A percentile compares a stretch with the other conserved stretches of the same genome.
phyloP scores from a whole-genome alignment of 176 grass and related monocot genomes.

The Chloris gayana region DNA sequence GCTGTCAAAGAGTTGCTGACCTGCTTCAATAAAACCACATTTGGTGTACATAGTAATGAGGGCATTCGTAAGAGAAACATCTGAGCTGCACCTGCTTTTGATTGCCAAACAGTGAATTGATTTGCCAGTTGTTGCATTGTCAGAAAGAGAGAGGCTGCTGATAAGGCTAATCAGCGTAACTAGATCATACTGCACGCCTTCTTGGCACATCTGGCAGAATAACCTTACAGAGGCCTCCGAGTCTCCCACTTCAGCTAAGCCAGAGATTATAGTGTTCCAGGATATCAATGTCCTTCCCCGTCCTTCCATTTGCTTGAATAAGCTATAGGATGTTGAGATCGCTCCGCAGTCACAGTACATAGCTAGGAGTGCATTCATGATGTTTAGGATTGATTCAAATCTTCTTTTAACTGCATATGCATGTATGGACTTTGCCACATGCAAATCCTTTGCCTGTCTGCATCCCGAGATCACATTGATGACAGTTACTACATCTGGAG shows the following conservation, averaged over 20 bases:
- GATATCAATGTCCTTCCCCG: slow-evolving; percentile 41
- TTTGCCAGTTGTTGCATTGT: slow-evolving; percentile 18
- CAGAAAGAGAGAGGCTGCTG: slow-evolving; percentile 34
- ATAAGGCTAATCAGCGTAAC: slow-evolving; percentile 65
- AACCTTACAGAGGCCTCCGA: slow-evolving; percentile 40
- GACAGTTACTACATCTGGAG: slow-evolving; percentile 51
- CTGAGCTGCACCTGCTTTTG: slow-evolving; percentile 60
- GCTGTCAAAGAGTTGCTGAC: slow-evolving; percentile 48
- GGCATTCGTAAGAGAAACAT: slow-evolving; percentile 68
- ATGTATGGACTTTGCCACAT: slow-evolving; percentile 56
- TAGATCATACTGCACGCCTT: slow-evolving; percentile 51
- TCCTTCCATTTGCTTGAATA: slow-evolving; percentile 52
- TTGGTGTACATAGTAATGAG: slow-evolving; percentile 76
- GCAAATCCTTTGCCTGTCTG: slow-evolving; percentile 47
- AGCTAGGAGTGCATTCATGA: slow-evolving; percentile 65
- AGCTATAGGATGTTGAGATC: slow-evolving; percentile 46
- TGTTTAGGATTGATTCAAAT: slow-evolving; percentile 42
- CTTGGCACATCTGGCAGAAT: slow-evolving; percentile 55
- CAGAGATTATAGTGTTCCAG: slow-evolving; percentile 79
- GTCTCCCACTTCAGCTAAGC: slow-evolving; percentile 50
- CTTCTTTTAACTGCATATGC: slow-evolving; percentile 58
- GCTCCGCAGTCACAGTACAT: slow-evolving; percentile 54
- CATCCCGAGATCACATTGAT: slow-evolving; percentile 56
- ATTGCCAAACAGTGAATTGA: slow-evolving; percentile 58
- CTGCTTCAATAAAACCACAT: slow-evolving; percentile 56